Percentiles rank a stretch among this genome's conserved stretches.
These are phyloP conservation scores for Coemansia asiatica DNA, from an alignment of 192 early-diverging fungal species.

Conservation along the genomic window DNA sequence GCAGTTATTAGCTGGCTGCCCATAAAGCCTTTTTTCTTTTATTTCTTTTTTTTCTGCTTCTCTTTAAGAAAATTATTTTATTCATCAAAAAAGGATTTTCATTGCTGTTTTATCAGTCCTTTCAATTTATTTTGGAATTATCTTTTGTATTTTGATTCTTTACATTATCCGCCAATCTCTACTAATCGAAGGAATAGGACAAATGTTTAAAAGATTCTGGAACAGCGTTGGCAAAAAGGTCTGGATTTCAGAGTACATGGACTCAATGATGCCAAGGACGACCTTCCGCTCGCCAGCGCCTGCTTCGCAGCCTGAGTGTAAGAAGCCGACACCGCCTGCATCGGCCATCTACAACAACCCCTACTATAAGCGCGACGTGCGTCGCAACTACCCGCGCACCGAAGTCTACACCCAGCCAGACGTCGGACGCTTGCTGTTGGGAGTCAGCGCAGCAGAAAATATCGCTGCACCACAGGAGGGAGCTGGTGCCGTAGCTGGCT, in stretches of 20 bases:
- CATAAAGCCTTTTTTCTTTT: not conserved
- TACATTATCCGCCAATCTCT: not conserved
- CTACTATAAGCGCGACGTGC: constrained; percentile 88
- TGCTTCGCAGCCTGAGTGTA: constrained; percentile 57
- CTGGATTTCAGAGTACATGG: constrained; percentile 58
- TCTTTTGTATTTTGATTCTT: not conserved
- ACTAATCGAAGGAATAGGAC: not conserved
- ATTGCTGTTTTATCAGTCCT: not conserved
- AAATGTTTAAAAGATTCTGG: constrained; percentile 53
- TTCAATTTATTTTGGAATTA: not conserved
- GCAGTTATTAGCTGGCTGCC: no score
- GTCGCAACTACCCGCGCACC: constrained; percentile 88
- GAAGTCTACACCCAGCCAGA: constrained; percentile 79
- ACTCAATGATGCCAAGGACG: constrained; percentile 66
- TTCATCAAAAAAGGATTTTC: no score
- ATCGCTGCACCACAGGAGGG: constrained; percentile 12
- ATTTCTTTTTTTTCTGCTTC: not conserved
- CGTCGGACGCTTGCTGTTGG: constrained; percentile 63
- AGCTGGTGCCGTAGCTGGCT: not conserved
- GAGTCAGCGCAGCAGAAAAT: constrained; percentile 13
- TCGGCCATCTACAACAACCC: constrained; percentile 78
- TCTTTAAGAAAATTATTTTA: constrained; percentile 9
- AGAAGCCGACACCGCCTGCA: constrained; percentile 59
- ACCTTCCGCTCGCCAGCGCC: constrained; percentile 70
- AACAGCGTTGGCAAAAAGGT: constrained; percentile 48